These are phyloP conservation scores for Ustilago loliicola DNA, from an alignment of 1,284 basidiomycete genomes.

Conservation along the genomic window DNA sequence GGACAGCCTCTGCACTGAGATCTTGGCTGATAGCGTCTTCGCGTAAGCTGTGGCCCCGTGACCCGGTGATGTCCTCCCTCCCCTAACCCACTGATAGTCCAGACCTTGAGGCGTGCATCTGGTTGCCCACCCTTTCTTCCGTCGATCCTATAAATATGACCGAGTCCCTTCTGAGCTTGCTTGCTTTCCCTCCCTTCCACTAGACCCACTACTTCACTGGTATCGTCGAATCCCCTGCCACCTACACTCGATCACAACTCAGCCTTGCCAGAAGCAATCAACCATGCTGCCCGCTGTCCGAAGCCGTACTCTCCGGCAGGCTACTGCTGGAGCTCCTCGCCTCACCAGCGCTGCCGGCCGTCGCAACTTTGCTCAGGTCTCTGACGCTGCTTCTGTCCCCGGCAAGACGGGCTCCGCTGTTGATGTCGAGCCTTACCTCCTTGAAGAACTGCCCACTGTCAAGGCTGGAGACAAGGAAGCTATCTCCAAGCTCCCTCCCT, in stretches of 20 bases:
- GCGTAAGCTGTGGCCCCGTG: not conserved
- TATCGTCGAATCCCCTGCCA: not conserved
- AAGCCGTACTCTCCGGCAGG: constrained; percentile 30
- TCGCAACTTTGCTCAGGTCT: constrained; percentile 45
- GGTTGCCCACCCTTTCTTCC: constrained; percentile 3
- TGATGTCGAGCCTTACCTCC: constrained; percentile 56
- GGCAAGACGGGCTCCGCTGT: constrained; percentile 3
- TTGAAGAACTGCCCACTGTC: constrained; percentile 52
- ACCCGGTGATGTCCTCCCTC: too few relatives aligned
- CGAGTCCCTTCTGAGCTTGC: not conserved
- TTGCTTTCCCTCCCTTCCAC: not conserved
- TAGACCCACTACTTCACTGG: not conserved
- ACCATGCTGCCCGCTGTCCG: constrained; percentile 39
- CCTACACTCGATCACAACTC: not conserved
- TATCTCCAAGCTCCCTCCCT: constrained; percentile 53
- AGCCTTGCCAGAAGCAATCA: not conserved
- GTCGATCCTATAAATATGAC: not conserved
- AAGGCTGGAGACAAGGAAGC: constrained; percentile 36
- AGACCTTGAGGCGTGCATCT: not conserved
- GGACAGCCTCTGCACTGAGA: not conserved
- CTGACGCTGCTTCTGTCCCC: constrained; percentile 34
- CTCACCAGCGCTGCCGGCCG: constrained; percentile 6
- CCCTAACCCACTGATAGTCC: not conserved
- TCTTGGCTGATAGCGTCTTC: not conserved
- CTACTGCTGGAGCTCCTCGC: constrained; percentile 8